Conservation (phyloP, 768 basidiomycete genomes). For the Strobilomyces confusus region DNA sequence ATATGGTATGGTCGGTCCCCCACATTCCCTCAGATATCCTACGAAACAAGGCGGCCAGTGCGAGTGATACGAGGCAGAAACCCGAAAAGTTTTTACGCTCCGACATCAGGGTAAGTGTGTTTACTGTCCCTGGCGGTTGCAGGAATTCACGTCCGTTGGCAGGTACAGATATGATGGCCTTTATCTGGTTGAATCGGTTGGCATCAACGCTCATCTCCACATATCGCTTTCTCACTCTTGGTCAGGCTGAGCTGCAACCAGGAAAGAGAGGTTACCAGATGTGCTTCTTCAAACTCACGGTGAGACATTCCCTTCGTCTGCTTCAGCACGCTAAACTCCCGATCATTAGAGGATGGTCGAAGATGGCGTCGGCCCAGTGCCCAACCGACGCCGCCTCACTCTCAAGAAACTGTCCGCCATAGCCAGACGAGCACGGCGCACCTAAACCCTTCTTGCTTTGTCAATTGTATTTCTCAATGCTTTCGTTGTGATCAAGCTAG, state of each 20-base stretch:
- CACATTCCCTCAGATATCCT: conserved; percentile 26
- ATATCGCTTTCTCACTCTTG: conserved; percentile 3
- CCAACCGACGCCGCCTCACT: conserved; percentile 22
- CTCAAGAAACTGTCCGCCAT: conserved; percentile 7
- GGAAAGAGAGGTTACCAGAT: conserved; percentile 24
- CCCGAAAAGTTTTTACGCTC: conserved; percentile 16
- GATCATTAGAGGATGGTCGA: conserved; percentile 22
- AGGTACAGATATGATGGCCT: conserved; percentile 34
- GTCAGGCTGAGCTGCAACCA: conserved; percentile 10
- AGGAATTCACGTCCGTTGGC: background rate
- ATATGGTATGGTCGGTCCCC: background rate
- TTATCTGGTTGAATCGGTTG: conserved; percentile 26
- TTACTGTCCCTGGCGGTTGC: background rate
- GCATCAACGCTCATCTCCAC: background rate
- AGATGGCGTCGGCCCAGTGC: conserved; percentile 15
- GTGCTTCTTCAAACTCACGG: conserved; percentile 31
- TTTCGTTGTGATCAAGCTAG: conserved; percentile 14
- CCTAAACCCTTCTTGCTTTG: background rate
- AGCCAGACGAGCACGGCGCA: background rate
- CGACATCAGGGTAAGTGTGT: conserved; percentile 19
- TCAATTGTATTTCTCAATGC: background rate
- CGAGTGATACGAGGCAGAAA: conserved; percentile 36
- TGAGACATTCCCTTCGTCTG: background rate
- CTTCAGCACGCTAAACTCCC: background rate
- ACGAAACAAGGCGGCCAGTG: conserved; percentile 28